phyloP scores from a whole-genome alignment of 2,329 filamentous ascomycete species.

The Colletotrichum filicis region DNA sequence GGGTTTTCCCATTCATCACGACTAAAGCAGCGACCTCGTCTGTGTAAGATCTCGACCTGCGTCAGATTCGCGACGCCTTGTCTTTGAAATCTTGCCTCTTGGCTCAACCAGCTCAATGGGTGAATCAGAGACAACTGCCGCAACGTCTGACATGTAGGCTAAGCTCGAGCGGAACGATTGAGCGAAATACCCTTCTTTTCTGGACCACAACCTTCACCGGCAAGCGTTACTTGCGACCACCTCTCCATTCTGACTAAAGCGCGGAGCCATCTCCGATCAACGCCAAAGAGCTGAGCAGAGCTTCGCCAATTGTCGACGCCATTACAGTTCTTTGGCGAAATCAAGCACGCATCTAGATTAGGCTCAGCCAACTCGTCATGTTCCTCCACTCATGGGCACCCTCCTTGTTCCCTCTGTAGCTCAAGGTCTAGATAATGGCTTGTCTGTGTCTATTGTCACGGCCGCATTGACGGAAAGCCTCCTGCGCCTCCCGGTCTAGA shows the following conservation, averaged over 20 bases:
- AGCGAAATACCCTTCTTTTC: not conserved
- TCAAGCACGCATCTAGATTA: constrained; percentile 21
- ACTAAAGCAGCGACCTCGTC: not conserved
- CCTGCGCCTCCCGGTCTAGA: not conserved
- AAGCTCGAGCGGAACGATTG: not conserved
- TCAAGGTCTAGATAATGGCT: not conserved
- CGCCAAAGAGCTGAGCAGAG: not conserved
- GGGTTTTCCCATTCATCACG: not conserved
- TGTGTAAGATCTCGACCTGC: constrained; percentile 12
- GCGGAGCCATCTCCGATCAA: constrained; percentile 28
- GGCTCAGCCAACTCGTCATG: constrained; percentile 26
- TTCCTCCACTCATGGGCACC: not conserved
- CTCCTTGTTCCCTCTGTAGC: constrained; percentile 4
- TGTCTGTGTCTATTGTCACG: not conserved
- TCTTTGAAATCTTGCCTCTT: not conserved
- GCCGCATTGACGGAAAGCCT: constrained; percentile 2
- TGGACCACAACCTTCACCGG: not conserved
- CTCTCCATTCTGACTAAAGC: not conserved
- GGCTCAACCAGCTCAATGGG: not conserved
- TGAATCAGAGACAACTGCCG: not conserved
- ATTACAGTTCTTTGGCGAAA: not conserved
- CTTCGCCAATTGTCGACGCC: not conserved
- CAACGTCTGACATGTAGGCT: not conserved
- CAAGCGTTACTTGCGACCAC: not conserved
- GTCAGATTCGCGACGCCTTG: constrained; percentile 4